These are phyloP conservation scores for Xylaria sp. DNA, from an alignment of 495 filamentous ascomycete genomes.

Conservation along the genomic window DNA sequence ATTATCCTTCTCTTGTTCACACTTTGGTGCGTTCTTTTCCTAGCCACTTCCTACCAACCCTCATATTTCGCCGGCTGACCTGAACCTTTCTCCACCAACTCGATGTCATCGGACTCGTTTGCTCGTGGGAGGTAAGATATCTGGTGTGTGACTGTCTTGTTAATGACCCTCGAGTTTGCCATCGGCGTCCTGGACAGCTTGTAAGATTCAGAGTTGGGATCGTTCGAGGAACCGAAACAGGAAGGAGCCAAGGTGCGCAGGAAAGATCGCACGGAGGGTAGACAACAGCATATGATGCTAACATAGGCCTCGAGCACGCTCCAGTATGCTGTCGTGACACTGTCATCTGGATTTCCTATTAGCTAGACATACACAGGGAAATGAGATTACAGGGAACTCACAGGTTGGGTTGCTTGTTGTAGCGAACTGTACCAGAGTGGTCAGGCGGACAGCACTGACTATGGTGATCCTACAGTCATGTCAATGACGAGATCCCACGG, in stretches of 20 bases:
- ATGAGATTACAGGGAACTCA: constrained; percentile 21
- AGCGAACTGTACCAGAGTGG: constrained; percentile 23
- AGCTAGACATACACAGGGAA: neutral
- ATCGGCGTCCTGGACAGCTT: constrained; percentile 11
- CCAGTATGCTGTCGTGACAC: constrained; percentile 57
- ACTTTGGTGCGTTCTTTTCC: neutral
- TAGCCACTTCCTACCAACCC: neutral
- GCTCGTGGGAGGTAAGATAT: constrained; percentile 11
- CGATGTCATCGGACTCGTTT: constrained; percentile 15
- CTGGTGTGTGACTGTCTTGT: constrained; percentile 13
- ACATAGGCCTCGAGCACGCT: constrained; percentile 56
- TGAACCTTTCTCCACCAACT: constrained; percentile 6
- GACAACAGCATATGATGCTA: constrained; percentile 56
- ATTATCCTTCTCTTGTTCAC: too few relatives aligned
- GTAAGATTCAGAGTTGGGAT: constrained; percentile 2
- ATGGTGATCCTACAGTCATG: constrained; percentile 25
- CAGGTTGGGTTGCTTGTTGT: constrained; percentile 26
- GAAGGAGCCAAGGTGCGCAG: constrained; percentile 37
- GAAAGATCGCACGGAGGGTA: constrained; percentile 52
- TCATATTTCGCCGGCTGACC: neutral
- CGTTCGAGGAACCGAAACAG: constrained; percentile 8
- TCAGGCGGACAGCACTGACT: constrained; percentile 32
- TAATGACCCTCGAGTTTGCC: constrained; percentile 1
- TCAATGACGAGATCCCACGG: neutral
- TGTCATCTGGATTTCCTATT: constrained; percentile 45